phyloP scores from a whole-genome alignment of 2,329 filamentous ascomycete species.

The Aspergillus neoniger region DNA sequence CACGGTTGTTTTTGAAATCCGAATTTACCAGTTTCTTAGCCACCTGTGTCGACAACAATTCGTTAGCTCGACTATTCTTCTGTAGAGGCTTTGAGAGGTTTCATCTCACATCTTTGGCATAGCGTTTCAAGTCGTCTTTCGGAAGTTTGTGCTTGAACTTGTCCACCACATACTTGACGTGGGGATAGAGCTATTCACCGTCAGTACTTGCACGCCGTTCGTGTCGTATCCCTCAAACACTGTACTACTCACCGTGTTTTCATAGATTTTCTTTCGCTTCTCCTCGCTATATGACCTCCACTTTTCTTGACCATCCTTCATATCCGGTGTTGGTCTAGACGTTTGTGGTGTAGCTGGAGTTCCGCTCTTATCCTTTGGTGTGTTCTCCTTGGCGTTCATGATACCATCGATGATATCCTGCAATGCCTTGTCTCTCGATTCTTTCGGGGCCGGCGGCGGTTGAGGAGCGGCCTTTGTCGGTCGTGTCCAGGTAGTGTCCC shows the following conservation, averaged over 20 bases:
- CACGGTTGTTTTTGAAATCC: conserved; percentile 87
- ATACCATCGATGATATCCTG: conserved; percentile 86
- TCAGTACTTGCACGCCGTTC: conserved; percentile 10
- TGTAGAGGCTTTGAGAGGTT: background rate
- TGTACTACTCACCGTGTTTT: conserved; percentile 74
- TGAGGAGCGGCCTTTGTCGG: conserved; percentile 71
- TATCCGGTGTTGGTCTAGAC: conserved; percentile 55
- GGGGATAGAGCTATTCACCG: conserved; percentile 68
- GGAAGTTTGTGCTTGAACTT: conserved; percentile 86
- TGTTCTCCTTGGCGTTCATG: conserved; percentile 66
- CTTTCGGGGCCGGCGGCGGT: conserved; percentile 61
- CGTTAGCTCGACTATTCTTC: conserved; percentile 48
- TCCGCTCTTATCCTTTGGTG: conserved; percentile 54
- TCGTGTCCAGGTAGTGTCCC: conserved; percentile 77
- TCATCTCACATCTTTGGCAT: conserved; percentile 61
- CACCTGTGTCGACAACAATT: conserved; percentile 51
- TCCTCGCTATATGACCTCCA: conserved; percentile 61
- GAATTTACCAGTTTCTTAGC: conserved; percentile 88
- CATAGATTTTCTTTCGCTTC: conserved; percentile 93
- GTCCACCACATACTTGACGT: conserved; percentile 81
- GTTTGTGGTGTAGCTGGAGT: conserved; percentile 68
- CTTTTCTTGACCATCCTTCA: conserved; percentile 48
- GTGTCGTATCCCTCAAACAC: background rate
- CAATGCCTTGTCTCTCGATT: conserved; percentile 72
- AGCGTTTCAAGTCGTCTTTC: conserved; percentile 70